Conservation (phyloP, 2,329 filamentous ascomycete species). For the Delphinella strobiligena region DNA sequence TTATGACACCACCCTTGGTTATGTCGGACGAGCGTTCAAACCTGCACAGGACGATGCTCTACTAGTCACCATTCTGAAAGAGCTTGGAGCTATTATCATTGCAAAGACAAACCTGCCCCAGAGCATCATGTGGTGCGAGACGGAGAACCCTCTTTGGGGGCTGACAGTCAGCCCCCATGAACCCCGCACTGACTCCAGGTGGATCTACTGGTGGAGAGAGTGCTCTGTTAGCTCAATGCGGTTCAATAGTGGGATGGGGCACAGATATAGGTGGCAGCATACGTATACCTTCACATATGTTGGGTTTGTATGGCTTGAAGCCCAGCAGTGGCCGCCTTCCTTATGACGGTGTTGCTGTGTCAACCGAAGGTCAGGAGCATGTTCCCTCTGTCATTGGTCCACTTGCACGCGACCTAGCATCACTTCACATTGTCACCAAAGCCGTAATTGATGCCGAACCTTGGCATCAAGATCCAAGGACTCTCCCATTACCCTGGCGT, state of each 20-base stretch:
- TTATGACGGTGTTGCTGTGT: constrained; percentile 47
- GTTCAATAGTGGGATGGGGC: constrained; percentile 35
- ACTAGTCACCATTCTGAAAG: constrained; percentile 37
- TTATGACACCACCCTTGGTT: constrained; percentile 40
- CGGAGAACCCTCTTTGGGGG: constrained; percentile 41
- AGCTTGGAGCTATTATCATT: constrained; percentile 40
- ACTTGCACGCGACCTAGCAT: constrained; percentile 40
- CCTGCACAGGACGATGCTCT: constrained; percentile 39
- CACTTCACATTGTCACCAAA: constrained; percentile 33
- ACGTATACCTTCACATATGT: constrained; percentile 36
- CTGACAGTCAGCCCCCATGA: constrained; percentile 35
- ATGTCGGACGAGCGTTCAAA: constrained; percentile 36
- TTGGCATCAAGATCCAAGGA: constrained; percentile 30
- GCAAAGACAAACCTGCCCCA: constrained; percentile 41
- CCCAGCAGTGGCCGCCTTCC: constrained; percentile 43
- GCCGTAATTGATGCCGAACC: constrained; percentile 21
- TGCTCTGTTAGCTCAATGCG: constrained; percentile 27
- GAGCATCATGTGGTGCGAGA: constrained; percentile 46
- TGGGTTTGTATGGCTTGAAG: constrained; percentile 39
- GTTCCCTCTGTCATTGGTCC: constrained; percentile 52
- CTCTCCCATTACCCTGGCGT: constrained; percentile 31
- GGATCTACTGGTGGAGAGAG: constrained; percentile 37
- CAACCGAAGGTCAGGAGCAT: constrained; percentile 52
- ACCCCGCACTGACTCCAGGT: constrained; percentile 33
- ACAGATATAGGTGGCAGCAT: constrained; percentile 43